These are phyloP conservation scores for Marasmius fiardii DNA, from an alignment of 1,284 basidiomycete species.

Conservation along the genomic window DNA sequence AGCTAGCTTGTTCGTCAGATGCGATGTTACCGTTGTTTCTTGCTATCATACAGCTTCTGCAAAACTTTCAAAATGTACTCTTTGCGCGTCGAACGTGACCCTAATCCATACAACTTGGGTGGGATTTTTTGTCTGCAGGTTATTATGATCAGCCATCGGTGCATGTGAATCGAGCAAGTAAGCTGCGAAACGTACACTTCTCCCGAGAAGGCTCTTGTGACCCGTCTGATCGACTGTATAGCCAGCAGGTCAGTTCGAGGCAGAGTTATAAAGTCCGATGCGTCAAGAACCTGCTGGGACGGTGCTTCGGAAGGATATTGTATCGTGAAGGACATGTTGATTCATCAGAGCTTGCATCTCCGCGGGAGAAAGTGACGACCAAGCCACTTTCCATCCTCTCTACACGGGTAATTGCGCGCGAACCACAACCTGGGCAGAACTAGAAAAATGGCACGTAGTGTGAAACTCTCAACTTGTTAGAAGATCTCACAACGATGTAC, in stretches of 20 bases:
- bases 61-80: slow-evolving; percentile 66
- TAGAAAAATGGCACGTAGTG: too few species aligned
- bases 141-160: too few species aligned
- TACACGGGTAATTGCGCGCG: slow-evolving; percentile 83
- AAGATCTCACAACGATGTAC: too few species aligned
- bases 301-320: slow-evolving; percentile 14
- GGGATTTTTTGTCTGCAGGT: slow-evolving; percentile 69
- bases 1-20: too few species aligned
- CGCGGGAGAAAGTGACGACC: slow-evolving; percentile 72
- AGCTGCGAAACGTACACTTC: slow-evolving; percentile 58
- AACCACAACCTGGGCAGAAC: slow-evolving; percentile 90
- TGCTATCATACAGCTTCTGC: too few species aligned
- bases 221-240: slow-evolving; percentile 81
- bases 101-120: slow-evolving; percentile 74
- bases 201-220: slow-evolving; percentile 83
- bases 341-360: slow-evolving; percentile 54
- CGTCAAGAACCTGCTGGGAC: slow-evolving; percentile 21
- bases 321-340: slow-evolving; percentile 70
- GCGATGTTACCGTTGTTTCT: too few species aligned
- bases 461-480: too few species aligned
- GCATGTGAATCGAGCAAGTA: too few species aligned
- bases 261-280: slow-evolving; percentile 83
- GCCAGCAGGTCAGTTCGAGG: slow-evolving; percentile 89
- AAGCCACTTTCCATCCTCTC: slow-evolving; percentile 94
- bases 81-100: slow-evolving; percentile 95